phyloP scores from a whole-genome alignment of 306 rosid genomes.

The Luffa acutangula region DNA sequence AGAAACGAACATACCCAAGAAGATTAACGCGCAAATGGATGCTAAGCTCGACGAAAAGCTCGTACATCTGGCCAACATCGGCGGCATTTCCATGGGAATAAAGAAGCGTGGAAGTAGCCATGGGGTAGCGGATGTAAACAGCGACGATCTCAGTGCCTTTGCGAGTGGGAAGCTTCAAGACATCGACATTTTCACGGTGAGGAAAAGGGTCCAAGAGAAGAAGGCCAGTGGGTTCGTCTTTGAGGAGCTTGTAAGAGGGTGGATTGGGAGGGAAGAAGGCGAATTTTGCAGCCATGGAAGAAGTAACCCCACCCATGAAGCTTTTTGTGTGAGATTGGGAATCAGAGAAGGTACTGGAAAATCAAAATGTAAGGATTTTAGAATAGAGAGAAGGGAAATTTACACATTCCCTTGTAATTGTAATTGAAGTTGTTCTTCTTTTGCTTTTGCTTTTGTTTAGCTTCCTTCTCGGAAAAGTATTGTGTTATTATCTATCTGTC shows the following conservation, averaged over 20 bases:
- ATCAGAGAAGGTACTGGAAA: background rate
- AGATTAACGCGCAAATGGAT: slow-evolving; percentile 65
- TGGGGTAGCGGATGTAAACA: slow-evolving; percentile 60
- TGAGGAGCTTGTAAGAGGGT: slow-evolving; percentile 53
- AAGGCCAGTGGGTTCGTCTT: slow-evolving; percentile 40
- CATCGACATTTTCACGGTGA: slow-evolving; percentile 70
- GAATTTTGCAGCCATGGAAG: slow-evolving; percentile 85
- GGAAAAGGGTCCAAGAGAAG: slow-evolving; percentile 43
- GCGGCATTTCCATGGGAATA: slow-evolving; percentile 88
- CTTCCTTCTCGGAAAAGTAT: slow-evolving; percentile 5
- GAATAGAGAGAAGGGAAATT: background rate
- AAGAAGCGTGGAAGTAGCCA: slow-evolving; percentile 66
- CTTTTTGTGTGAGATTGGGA: background rate
- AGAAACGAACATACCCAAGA: slow-evolving; percentile 38
- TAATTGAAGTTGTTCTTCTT: background rate
- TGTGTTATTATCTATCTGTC: background rate
- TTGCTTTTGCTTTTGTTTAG: background rate
- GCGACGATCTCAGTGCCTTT: slow-evolving; percentile 79
- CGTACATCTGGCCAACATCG: slow-evolving; percentile 83
- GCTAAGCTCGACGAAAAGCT: slow-evolving; percentile 72
- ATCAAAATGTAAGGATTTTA: background rate
- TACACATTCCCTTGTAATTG: background rate
- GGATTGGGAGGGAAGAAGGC: slow-evolving; percentile 87
- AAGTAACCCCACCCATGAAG: slow-evolving; percentile 73
- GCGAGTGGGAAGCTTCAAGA: slow-evolving; percentile 57